Conservation (phyloP, 1,284 basidiomycete genomes). For the Trichosporon asahii region DNA sequence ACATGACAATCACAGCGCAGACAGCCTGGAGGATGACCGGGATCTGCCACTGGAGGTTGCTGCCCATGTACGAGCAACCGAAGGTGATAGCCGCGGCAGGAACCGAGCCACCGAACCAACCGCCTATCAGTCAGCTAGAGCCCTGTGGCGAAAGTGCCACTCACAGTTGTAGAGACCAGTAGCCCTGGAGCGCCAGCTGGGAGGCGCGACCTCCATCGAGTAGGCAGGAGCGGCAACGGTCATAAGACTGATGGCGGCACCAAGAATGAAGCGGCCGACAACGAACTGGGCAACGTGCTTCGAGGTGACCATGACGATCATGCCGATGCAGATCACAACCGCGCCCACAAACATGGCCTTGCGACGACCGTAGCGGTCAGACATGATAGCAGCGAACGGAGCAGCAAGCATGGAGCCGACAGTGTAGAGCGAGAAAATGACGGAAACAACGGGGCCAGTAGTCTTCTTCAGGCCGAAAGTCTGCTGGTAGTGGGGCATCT, state of each 20-base stretch:
- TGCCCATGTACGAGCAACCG: slow-evolving; percentile 33
- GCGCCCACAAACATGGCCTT: slow-evolving; percentile 58
- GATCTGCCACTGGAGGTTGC: slow-evolving; percentile 32
- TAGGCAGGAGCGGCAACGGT: slow-evolving; percentile 57
- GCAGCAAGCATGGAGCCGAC: slow-evolving; percentile 30
- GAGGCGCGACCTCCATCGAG: slow-evolving; percentile 59
- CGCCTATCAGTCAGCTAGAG: not conserved
- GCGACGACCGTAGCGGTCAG: slow-evolving; percentile 56
- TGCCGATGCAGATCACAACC: slow-evolving; percentile 52
- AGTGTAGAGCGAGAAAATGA: slow-evolving; percentile 36
- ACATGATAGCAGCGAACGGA: slow-evolving; percentile 15
- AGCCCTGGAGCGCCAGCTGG: slow-evolving; percentile 63
- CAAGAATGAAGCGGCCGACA: slow-evolving; percentile 51
- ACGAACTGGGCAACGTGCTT: slow-evolving; percentile 36
- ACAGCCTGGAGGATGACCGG: slow-evolving; percentile 33
- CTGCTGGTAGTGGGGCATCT: slow-evolving; percentile 34
- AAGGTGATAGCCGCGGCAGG: slow-evolving; percentile 44
- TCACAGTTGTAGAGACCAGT: slow-evolving; percentile 54
- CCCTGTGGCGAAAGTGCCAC: not conserved
- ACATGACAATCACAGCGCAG: slow-evolving; percentile 16
- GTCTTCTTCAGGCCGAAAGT: slow-evolving; percentile 26
- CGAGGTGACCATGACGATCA: slow-evolving; percentile 39
- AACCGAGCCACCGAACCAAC: slow-evolving; percentile 25
- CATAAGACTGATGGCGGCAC: slow-evolving; percentile 49
- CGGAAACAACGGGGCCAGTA: slow-evolving; percentile 27